These are phyloP conservation scores for Fraxinus platypoda DNA, from an alignment of 305 asterid species.

Conservation along the genomic window DNA sequence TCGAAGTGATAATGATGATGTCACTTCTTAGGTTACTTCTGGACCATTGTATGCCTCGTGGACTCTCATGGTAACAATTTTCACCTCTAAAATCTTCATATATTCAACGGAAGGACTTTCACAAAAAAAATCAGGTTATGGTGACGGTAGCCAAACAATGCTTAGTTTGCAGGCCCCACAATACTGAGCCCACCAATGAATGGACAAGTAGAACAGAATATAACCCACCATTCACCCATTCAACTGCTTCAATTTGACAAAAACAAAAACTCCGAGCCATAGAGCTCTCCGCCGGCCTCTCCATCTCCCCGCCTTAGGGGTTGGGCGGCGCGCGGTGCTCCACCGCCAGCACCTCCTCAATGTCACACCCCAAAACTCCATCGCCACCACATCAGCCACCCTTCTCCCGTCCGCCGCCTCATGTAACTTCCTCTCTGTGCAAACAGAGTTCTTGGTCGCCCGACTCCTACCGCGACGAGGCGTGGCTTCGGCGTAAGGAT, in stretches of 20 bases:
- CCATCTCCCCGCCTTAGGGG: slow-evolving; percentile 36
- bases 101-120: neutral
- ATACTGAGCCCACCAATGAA: neutral
- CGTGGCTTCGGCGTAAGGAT: slow-evolving; percentile 54
- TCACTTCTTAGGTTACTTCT: neutral
- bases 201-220: neutral
- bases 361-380: slow-evolving; percentile 17
- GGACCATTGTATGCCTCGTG: neutral
- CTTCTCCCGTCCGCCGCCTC: neutral
- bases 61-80: neutral
- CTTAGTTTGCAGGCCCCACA: neutral
- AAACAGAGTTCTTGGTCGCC: slow-evolving; percentile 72
- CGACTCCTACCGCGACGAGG: slow-evolving; percentile 58
- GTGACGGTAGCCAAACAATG: neutral
- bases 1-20: neutral
- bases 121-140: neutral
- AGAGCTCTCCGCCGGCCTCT: slow-evolving; percentile 17
- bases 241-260: neutral
- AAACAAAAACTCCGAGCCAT: neutral
- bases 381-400: slow-evolving; percentile 16
- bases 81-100: neutral
- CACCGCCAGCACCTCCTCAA: slow-evolving; percentile 8
- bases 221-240: neutral
- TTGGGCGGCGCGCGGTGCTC: slow-evolving; percentile 22
- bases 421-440: slow-evolving; percentile 30